A percentile compares a stretch with the other conserved stretches of the same genome.
Conservation (phyloP, 495 filamentous ascomycete species). For the Lepraria neglecta region DNA sequence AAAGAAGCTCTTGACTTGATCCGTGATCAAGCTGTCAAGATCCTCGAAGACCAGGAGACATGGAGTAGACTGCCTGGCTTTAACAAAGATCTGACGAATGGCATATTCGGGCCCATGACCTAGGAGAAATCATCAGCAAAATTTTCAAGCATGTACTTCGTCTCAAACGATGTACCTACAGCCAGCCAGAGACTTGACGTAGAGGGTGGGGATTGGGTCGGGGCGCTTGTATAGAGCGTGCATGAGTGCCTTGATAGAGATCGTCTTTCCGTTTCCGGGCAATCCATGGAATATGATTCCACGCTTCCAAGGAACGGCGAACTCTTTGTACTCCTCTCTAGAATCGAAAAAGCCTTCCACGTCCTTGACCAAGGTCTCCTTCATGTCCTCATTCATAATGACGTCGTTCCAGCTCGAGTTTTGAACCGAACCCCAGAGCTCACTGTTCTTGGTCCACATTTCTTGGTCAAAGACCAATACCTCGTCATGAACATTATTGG, state of each 20-base stretch:
- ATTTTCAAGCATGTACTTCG: not conserved
- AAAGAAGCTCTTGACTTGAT: slow-evolving; percentile 54
- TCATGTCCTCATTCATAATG: slow-evolving; percentile 42
- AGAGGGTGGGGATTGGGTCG: slow-evolving; percentile 45
- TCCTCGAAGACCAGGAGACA: slow-evolving; percentile 58
- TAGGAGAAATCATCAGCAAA: slow-evolving; percentile 1
- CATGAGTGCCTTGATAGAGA: slow-evolving; percentile 64
- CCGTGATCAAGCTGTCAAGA: slow-evolving; percentile 55
- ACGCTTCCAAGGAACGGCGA: slow-evolving; percentile 41
- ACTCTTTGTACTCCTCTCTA: slow-evolving; percentile 38
- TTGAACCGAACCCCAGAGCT: slow-evolving; percentile 37
- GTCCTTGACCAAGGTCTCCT: slow-evolving; percentile 36
- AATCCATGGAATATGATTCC: slow-evolving; percentile 29
- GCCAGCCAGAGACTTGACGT: slow-evolving; percentile 46
- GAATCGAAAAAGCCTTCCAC: slow-evolving; percentile 41
- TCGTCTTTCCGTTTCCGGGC: slow-evolving; percentile 62
- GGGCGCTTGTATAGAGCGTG: slow-evolving; percentile 42
- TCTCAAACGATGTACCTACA: slow-evolving; percentile 19
- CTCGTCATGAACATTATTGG: slow-evolving; percentile 31
- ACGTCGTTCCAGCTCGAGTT: slow-evolving; percentile 42
- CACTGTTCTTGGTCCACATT: slow-evolving; percentile 34
- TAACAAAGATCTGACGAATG: slow-evolving; percentile 46
- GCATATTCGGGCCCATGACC: slow-evolving; percentile 23
- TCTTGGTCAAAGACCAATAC: slow-evolving; percentile 39
- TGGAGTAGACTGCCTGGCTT: slow-evolving; percentile 40